Percentiles rank a stretch among this genome's conserved stretches.
These are phyloP conservation scores for Mrakia blollopis DNA, from an alignment of 768 basidiomycete genomes.

Conservation along the genomic window DNA sequence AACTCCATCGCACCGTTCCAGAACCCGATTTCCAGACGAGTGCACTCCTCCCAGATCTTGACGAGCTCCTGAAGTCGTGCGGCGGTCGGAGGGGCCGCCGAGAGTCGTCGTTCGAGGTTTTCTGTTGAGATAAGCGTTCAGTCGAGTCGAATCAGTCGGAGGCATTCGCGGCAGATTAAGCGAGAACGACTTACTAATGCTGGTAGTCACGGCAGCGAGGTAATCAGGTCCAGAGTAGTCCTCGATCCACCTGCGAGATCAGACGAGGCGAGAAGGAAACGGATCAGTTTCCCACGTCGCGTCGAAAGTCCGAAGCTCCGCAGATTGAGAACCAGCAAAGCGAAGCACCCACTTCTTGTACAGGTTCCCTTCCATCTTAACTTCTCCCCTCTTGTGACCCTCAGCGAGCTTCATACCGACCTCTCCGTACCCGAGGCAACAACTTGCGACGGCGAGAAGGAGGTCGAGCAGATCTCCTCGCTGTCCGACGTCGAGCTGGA, in stretches of 20 bases:
- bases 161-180: too few relatives aligned
- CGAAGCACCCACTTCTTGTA: conserved; percentile 50
- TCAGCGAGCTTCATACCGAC: conserved; percentile 65
- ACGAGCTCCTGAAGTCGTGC: conserved; percentile 61
- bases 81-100: conserved; percentile 59
- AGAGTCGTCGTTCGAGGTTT: conserved; percentile 64
- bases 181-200: conserved; percentile 69
- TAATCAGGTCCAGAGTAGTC: conserved; percentile 71
- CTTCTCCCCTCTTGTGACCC: conserved; percentile 51
- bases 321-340: background rate
- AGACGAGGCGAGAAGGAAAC: background rate
- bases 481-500: conserved; percentile 61
- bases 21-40: conserved; percentile 72
- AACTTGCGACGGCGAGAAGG: conserved; percentile 75
- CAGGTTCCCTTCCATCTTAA: conserved; percentile 61
- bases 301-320: background rate
- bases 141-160: background rate
- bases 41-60: conserved; percentile 60
- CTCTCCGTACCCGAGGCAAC: conserved; percentile 86
- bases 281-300: background rate
- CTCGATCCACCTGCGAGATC: conserved; percentile 42
- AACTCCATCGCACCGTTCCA: conserved; percentile 67
- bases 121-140: conserved; percentile 48
- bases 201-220: conserved; percentile 64
- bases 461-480: conserved; percentile 70